These are phyloP conservation scores for Vaccinium myrtillus DNA, from an alignment of 148 eudicot species.

Conservation along the genomic window DNA sequence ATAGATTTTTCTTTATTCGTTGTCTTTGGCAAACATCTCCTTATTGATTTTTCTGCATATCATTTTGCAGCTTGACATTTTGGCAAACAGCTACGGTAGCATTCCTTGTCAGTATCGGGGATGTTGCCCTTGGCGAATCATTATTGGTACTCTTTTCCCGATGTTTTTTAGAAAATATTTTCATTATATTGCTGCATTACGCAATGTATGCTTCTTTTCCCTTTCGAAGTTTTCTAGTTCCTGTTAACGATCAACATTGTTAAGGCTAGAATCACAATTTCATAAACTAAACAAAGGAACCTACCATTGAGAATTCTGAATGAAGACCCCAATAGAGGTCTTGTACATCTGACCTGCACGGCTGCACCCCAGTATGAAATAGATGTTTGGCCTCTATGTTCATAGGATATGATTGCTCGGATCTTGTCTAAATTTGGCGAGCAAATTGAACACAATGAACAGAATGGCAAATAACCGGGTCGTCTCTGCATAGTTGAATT, in stretches of 20 bases:
- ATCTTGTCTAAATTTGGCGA: not conserved
- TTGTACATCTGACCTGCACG: not conserved
- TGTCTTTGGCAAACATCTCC: not conserved
- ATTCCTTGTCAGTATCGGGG: slow-evolving; percentile 58
- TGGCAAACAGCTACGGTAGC: slow-evolving; percentile 60
- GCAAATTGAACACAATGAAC: not conserved
- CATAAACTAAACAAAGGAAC: too few species aligned
- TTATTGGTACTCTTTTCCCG: slow-evolving; percentile 40
- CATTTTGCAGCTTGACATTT: slow-evolving; percentile 59
- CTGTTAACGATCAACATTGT: not conserved
- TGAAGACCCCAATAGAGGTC: not conserved
- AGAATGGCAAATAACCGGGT: not conserved
- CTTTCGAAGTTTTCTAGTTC: not conserved
- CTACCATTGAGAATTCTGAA: not conserved
- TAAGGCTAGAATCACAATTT: not conserved
- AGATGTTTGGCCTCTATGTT: not conserved
- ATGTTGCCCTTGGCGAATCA: slow-evolving; percentile 54
- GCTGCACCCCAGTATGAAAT: not conserved
- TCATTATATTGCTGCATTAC: not conserved
- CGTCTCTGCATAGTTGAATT: too few species aligned
- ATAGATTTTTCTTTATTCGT: not conserved
- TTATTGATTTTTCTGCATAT: not conserved
- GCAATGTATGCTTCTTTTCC: not conserved
- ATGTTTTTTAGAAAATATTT: not conserved
- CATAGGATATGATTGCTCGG: not conserved